Percentiles rank a stretch among this genome's conserved stretches.
Conservation (phyloP, 495 filamentous ascomycete species). For the Stereocaulon alpinum region DNA sequence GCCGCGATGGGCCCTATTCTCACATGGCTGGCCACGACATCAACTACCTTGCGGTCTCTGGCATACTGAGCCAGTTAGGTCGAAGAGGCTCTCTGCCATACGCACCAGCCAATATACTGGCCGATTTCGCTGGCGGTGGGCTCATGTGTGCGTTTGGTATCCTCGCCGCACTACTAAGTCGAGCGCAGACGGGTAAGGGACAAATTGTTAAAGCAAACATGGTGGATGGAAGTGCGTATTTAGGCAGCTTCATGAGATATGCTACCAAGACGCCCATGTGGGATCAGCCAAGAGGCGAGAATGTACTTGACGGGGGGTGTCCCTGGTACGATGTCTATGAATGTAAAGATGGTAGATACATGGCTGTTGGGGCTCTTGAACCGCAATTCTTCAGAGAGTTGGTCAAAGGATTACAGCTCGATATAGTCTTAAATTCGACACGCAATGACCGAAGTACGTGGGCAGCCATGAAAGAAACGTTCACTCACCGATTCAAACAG, state of each 20-base stretch:
- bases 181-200: constrained; percentile 49
- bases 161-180: constrained; percentile 35
- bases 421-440: constrained; percentile 41
- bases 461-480: constrained; percentile 49
- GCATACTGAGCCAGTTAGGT: constrained; percentile 67
- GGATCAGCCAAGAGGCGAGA: constrained; percentile 54
- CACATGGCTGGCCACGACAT: constrained; percentile 96
- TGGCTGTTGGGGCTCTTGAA: constrained; percentile 87
- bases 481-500: constrained; percentile 54
- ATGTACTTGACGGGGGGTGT: constrained; percentile 71
- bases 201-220: constrained; percentile 94
- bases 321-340: constrained; percentile 85
- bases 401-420: constrained; percentile 47
- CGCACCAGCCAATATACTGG: constrained; percentile 73
- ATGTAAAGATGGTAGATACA: constrained; percentile 69
- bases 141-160: constrained; percentile 51
- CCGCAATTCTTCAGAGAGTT: constrained; percentile 69
- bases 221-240: constrained; percentile 77
- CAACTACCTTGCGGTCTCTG: constrained; percentile 87
- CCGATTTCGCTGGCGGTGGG: constrained; percentile 89
- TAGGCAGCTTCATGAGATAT: constrained; percentile 67
- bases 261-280: constrained; percentile 48
- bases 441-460: constrained; percentile 51
- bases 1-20: constrained; percentile 73
- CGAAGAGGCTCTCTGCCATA: constrained; percentile 56